A percentile compares a stretch with the other conserved stretches of the same genome.
phyloP scores from a whole-genome alignment of 192 early-diverging fungal genomes.

The Coemansia sp. region DNA sequence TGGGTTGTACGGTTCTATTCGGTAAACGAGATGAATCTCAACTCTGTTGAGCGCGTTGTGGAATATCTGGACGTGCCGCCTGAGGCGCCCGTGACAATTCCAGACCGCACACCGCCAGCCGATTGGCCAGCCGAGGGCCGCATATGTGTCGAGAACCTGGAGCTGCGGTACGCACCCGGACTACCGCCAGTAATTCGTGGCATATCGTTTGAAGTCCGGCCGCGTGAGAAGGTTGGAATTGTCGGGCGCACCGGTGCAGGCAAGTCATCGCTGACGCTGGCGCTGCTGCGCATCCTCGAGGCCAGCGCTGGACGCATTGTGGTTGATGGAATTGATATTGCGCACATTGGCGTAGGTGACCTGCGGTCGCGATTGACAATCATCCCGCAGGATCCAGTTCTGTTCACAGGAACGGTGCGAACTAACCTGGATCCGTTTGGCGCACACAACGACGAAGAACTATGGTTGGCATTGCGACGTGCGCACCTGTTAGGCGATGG shows the following conservation, averaged over 20 bases:
- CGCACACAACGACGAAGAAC: constrained; percentile 66
- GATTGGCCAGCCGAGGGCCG: constrained; percentile 69
- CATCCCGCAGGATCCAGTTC: constrained; percentile 86
- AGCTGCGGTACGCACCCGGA: constrained; percentile 66
- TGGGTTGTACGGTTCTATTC: constrained; percentile 78
- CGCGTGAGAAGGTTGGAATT: constrained; percentile 81
- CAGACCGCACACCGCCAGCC: constrained; percentile 46
- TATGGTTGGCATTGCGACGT: constrained; percentile 64
- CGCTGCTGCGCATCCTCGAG: constrained; percentile 77
- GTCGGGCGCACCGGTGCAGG: constrained; percentile 86
- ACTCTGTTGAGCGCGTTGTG: constrained; percentile 77
- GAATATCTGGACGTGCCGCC: constrained; percentile 80
- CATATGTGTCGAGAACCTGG: constrained; percentile 68
- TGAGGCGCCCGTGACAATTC: constrained; percentile 63
- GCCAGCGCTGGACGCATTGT: constrained; percentile 63
- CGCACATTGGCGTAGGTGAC: constrained; percentile 70
- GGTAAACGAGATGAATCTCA: constrained; percentile 81
- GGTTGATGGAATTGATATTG: constrained; percentile 78
- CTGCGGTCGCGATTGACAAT: constrained; percentile 76
- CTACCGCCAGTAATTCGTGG: constrained; percentile 69
- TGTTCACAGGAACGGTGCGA: constrained; percentile 73
- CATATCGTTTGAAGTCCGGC: constrained; percentile 69
- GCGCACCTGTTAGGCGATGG: constrained; percentile 36
- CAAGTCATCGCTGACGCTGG: constrained; percentile 70
- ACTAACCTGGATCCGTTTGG: constrained; percentile 86